A percentile compares a stretch with the other conserved stretches of the same genome.
phyloP scores from a whole-genome alignment of 1,284 basidiomycete species.

The Sanghuangporus weigelae region DNA sequence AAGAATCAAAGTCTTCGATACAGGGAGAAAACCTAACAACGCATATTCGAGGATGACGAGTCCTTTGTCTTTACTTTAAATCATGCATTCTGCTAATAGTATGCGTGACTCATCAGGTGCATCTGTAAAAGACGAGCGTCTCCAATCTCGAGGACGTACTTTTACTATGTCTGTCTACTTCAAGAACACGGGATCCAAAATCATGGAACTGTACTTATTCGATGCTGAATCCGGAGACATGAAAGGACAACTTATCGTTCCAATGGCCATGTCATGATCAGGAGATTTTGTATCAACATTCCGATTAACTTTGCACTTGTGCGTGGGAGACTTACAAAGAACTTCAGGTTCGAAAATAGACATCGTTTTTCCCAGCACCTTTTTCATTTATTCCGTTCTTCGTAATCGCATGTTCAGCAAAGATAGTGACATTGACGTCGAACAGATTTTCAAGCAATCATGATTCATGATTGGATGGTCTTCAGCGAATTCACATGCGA shows the following conservation, averaged over 20 bases:
- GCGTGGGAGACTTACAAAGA: background rate
- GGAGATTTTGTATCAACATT: background rate
- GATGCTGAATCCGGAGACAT: background rate
- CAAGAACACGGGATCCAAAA: background rate
- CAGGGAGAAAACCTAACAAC: background rate
- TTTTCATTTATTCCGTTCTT: background rate
- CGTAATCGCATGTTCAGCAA: background rate
- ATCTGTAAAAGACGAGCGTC: background rate
- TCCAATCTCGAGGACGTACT: background rate
- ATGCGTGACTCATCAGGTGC: background rate
- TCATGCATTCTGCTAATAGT: background rate
- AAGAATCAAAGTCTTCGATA: constrained; percentile 43
- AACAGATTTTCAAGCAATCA: background rate
- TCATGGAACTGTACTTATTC: background rate
- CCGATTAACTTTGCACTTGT: background rate
- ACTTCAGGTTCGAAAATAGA: background rate
- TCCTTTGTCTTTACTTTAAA: background rate
- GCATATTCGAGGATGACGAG: background rate
- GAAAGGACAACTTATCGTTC: background rate
- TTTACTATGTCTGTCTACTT: background rate
- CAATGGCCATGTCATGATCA: background rate
- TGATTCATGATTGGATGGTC: too few species aligned
- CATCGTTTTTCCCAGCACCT: too few species aligned
- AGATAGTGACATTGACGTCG: background rate
- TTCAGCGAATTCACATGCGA: too few species aligned